Evolutionary conservation across 2,329 filamentous ascomycete species (phyloP), one percentile per base, ranked within the genome.

Genomic region (Scedosporium apiospermum): DNA sequence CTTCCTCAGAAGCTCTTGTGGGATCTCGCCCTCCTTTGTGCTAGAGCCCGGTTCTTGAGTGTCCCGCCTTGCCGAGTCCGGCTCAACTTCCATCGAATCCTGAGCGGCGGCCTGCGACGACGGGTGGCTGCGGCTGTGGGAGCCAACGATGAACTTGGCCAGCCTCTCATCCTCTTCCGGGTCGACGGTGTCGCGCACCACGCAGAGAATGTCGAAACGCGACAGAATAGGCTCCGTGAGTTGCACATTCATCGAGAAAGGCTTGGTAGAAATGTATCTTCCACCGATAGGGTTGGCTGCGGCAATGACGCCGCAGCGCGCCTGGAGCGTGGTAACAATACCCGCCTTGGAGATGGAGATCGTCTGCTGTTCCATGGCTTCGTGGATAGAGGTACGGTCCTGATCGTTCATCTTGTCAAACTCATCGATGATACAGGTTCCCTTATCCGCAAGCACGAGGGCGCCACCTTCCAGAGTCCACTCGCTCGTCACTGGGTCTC

Each of bases 401-500:
- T 98, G 92, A 73, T 99, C 95, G 74, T 98, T 98, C 95, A 99
- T 99, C 82, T 99, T 99, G 83, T 99, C 95, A 70, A 99, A 99
- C 76, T 99, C 95, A 70, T 99, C 95, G 66, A 99, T 99, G 34
- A 99, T 81, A 71, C 95, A 98, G 16, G 91, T 96, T 49, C 95
- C 95, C 67, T 91, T 89, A 73, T 99, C 95, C 16, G 95, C 95
- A 63, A 99, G 85, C 70, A 99, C 95, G 10, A 99, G 82, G 3
- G 95, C 95, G 71, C 95, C 95, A 66, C 95, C 95, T 77, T 99
- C 95, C 2, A 99, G 80, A 5, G 95, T 98, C 93, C 95, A 99
- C 76, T 99, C 95, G 73, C 89, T 90, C 1, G 95, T 99, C 72
- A 98, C 80, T 4, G 95, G 95, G 72, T 99, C 95, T 66, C 93